Evolutionary conservation across 2,329 filamentous ascomycete species (phyloP).

Genomic region (Coccinonectria pachysandricola): DNA sequence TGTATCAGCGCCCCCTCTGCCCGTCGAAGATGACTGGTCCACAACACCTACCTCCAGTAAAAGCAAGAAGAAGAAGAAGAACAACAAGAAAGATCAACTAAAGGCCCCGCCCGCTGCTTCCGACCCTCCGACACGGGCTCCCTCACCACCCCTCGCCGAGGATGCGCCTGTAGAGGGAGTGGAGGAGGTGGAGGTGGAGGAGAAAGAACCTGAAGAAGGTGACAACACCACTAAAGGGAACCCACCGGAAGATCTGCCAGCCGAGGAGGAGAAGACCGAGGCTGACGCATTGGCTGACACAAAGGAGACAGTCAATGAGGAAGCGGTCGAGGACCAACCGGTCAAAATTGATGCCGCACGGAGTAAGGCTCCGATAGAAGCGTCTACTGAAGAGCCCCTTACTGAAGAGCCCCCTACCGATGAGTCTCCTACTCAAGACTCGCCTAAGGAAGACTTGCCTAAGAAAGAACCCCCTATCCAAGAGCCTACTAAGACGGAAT

Average conservation of each 20-base stretch:
- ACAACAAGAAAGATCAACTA: slow-evolving; percentile 11
- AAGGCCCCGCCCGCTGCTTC: slow-evolving; percentile 2
- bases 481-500: neutral
- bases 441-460: neutral
- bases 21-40: slow-evolving; percentile 6
- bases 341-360: too few relatives aligned
- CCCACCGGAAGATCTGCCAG: slow-evolving; percentile 2
- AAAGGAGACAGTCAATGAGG: slow-evolving; percentile 3
- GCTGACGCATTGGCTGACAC: slow-evolving; percentile 1
- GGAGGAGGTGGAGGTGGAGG: slow-evolving; percentile 9
- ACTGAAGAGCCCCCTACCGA: slow-evolving; percentile 1
- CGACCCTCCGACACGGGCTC: slow-evolving; percentile 2
- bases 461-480: slow-evolving; percentile 1
- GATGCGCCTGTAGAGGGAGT: slow-evolving; percentile 7
- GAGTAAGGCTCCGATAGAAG: too few relatives aligned
- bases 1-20: too few relatives aligned
- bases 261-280: neutral
- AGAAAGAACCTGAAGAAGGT: slow-evolving; percentile 8
- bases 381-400: too few relatives aligned
- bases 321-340: too few relatives aligned
- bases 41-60: slow-evolving; percentile 5
- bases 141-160: slow-evolving; percentile 3
- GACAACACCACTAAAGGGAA: too few relatives aligned
- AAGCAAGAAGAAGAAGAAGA: slow-evolving; percentile 15
- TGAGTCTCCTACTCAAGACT: slow-evolving; percentile 2